These are phyloP conservation scores for Penicillium sp. DNA, from an alignment of 2,329 filamentous ascomycete genomes.

Conservation along the genomic window DNA sequence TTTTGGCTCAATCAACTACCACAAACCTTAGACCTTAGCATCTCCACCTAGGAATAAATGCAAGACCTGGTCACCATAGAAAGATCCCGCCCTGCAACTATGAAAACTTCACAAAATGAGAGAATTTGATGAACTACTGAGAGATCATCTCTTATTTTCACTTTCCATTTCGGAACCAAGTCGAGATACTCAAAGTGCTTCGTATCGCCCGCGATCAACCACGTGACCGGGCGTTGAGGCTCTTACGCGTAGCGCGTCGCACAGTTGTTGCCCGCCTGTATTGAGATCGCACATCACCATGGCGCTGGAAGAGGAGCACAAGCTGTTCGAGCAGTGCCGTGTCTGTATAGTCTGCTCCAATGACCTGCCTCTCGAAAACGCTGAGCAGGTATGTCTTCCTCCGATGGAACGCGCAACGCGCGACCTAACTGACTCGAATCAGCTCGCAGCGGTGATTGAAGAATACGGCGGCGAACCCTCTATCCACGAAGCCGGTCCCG, in stretches of 20 bases:
- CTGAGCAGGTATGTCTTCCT: conserved; percentile 38
- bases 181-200: background rate
- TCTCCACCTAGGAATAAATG: background rate
- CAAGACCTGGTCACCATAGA: background rate
- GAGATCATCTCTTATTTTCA: no score
- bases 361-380: conserved; percentile 38
- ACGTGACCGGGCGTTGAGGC: conserved; percentile 16
- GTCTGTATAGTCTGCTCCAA: conserved; percentile 48
- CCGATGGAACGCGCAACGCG: background rate
- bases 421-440: conserved; percentile 1
- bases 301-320: conserved; percentile 27
- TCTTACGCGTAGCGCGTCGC: conserved; percentile 13
- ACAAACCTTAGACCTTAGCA: background rate
- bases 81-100: background rate
- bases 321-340: conserved; percentile 46
- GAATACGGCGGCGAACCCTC: conserved; percentile 50
- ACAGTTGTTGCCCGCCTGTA: background rate
- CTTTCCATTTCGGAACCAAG: background rate
- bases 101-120: background rate
- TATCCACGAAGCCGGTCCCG: conserved; percentile 38
- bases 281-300: conserved; percentile 17
- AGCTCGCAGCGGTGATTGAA: conserved; percentile 50
- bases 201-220: background rate
- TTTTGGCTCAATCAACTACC: background rate
- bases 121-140: background rate